Evolutionary conservation across 805 yeast genomes (phyloP), one percentile per base, ranked within the genome.

Genomic region (Maudiozyma barnettii): DNA sequence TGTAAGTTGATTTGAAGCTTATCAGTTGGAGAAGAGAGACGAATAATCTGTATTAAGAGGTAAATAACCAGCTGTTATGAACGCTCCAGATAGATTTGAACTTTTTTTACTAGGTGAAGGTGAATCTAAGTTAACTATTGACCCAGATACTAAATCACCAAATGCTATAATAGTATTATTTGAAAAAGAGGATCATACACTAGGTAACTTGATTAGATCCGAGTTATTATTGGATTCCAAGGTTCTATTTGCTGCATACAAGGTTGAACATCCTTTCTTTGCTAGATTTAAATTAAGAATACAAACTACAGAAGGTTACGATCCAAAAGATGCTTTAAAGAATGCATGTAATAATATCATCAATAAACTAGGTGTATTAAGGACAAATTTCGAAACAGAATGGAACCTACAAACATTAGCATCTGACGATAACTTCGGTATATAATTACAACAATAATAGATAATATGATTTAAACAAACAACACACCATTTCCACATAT

Each of bases 81-180:
- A 93, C 71, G 98, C 98, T 61, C 99, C 99, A 68, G 99, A 93
- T 72, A 83, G 99, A 76, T 93, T 91, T 66, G 99, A 93, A 74
- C 79, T 93, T 38, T 93, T 93, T 65, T 79, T 93, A 57, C 75
- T 93, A 58, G 98, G 97, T n/a, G 99, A 93, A 66, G 98, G 99
- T 46, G 95, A 87, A 46, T 84, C 91, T 45, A 93, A 93, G 86
- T 75, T 93, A 51, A 81, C 82, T 51, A 81, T 93, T 46, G 84
- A 89, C 29, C 96, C 97, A 7, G 99, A 93, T 68, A 81, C 95
- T 48, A 85, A 90, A 59, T 93, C 91, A 33, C 96, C 98, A 20
- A 93, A 93, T 64, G 95, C 98, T 41, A 90, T 95, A 42, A 79
- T 90, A 51, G 77, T 93, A 55, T 88, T 87, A 52, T 88, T 93